phyloP scores from a whole-genome alignment of 176 grass and related monocot species.

The Aegilops bicornis region DNA sequence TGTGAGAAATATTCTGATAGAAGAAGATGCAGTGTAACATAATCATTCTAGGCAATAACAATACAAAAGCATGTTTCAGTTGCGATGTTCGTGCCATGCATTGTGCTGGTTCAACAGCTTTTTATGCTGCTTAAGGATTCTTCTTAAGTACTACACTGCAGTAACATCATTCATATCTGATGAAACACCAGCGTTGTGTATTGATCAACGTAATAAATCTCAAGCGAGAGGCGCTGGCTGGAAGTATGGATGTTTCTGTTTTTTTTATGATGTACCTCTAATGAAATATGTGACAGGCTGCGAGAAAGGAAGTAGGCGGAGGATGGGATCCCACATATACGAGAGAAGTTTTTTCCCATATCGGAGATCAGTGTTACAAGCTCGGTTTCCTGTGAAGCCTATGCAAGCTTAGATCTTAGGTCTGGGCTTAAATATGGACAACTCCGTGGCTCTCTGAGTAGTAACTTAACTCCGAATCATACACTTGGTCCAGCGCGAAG shows the following conservation, averaged over 20 bases:
- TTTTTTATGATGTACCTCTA: background rate
- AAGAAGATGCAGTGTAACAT: background rate
- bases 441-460: background rate
- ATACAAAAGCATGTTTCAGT: background rate
- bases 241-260: background rate
- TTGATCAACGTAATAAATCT: background rate
- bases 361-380: background rate
- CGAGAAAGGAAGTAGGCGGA: background rate
- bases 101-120: background rate
- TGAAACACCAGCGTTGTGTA: background rate
- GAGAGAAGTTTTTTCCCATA: background rate
- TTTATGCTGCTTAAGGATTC: background rate
- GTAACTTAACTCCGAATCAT: background rate
- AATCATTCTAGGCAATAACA: background rate
- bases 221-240: background rate
- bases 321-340: background rate
- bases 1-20: background rate
- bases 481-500: background rate
- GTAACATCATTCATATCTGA: background rate
- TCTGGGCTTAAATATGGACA: slow-evolving; percentile 2
- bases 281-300: background rate
- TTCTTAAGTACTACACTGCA: background rate
- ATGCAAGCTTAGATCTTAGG: slow-evolving; percentile 5
- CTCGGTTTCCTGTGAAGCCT: background rate
- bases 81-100: background rate